These are phyloP conservation scores for Amesomyces nigricolor DNA, from an alignment of 2,329 filamentous ascomycete genomes.

Conservation along the genomic window DNA sequence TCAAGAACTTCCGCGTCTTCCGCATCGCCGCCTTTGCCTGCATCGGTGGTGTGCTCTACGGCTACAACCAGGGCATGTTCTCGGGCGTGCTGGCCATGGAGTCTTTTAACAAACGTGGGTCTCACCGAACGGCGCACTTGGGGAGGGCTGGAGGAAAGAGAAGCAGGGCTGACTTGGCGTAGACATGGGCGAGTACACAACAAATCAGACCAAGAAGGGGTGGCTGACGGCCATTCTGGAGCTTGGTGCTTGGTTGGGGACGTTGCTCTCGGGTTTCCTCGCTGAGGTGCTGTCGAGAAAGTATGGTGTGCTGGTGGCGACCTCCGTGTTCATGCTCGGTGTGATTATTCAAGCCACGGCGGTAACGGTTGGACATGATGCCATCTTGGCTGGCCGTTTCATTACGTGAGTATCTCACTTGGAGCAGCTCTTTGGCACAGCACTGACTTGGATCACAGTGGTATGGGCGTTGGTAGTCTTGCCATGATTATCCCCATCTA, in stretches of 20 bases:
- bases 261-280: constrained; percentile 63
- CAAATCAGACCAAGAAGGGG: constrained; percentile 50
- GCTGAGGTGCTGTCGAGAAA: constrained; percentile 65
- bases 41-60: constrained; percentile 57
- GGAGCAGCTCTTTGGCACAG: background rate
- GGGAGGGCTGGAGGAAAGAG: constrained; percentile 6
- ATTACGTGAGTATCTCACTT: constrained; percentile 45
- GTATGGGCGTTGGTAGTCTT: constrained; percentile 63
- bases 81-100: constrained; percentile 60
- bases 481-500: constrained; percentile 54
- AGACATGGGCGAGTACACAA: constrained; percentile 53
- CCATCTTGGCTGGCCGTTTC: constrained; percentile 66
- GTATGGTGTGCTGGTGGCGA: constrained; percentile 61
- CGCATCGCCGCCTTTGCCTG: constrained; percentile 57
- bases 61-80: constrained; percentile 74
- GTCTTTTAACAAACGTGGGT: constrained; percentile 46
- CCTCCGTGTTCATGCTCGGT: constrained; percentile 62
- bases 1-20: constrained; percentile 57
- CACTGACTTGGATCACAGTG: constrained; percentile 30
- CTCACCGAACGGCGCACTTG: background rate
- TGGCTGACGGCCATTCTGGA: constrained; percentile 65
- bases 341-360: constrained; percentile 63
- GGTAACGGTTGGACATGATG: constrained; percentile 47
- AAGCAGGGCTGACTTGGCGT: background rate
- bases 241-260: constrained; percentile 71